A percentile compares a stretch with the other conserved stretches of the same genome.
These are phyloP conservation scores for Gloeostereum incarnatum DNA, from an alignment of 768 basidiomycete species.

Conservation along the genomic window DNA sequence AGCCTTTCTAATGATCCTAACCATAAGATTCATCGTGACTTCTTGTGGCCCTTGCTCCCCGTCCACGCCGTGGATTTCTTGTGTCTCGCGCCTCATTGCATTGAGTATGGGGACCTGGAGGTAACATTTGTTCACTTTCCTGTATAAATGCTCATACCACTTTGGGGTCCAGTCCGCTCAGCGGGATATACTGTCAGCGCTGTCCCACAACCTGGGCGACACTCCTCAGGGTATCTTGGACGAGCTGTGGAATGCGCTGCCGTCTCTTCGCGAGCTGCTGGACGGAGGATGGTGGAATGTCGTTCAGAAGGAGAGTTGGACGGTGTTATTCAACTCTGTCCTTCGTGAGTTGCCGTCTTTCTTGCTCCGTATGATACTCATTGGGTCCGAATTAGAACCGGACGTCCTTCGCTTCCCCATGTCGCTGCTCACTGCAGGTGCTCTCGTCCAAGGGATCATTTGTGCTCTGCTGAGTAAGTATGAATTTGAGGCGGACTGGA, in stretches of 20 bases:
- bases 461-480: conserved; percentile 26
- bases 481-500: conserved; percentile 21
- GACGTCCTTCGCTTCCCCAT: conserved; percentile 44
- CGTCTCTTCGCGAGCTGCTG: conserved; percentile 36
- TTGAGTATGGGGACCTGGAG: conserved; percentile 45
- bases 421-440: conserved; percentile 43
- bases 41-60: conserved; percentile 43
- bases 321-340: conserved; percentile 10
- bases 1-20: background rate
- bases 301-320: conserved; percentile 40
- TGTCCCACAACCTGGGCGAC: conserved; percentile 39
- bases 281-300: conserved; percentile 34
- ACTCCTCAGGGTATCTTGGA: conserved; percentile 48
- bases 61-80: conserved; percentile 44
- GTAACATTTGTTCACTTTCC: conserved; percentile 17
- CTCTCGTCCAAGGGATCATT: conserved; percentile 36
- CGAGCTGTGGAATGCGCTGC: conserved; percentile 49
- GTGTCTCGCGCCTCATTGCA: conserved; percentile 33
- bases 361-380: background rate
- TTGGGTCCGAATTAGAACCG: conserved; percentile 26
- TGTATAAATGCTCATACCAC: background rate
- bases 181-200: conserved; percentile 39
- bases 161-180: conserved; percentile 36
- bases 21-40: conserved; percentile 53
- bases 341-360: background rate